Evolutionary conservation across 805 yeast genomes (phyloP), one percentile per base, ranked within the genome.

Genomic region (Blastobotrys muscicola): DNA sequence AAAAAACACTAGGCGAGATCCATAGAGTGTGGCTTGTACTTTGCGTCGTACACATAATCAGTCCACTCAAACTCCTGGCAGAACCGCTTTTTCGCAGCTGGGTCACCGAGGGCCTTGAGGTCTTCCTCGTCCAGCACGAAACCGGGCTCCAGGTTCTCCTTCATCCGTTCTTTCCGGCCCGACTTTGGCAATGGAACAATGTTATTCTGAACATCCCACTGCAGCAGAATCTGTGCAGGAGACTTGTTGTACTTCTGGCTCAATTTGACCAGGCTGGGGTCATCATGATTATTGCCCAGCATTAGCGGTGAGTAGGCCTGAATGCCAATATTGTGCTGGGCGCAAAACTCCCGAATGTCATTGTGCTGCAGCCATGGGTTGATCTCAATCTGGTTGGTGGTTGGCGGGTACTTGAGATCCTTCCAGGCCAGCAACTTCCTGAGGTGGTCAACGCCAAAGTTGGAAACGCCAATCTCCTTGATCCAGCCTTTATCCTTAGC

Each of bases 351-450:
- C 20, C 77, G 72, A 48, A 81, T 65, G 41, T 79, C 78, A 42
- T 69, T 63, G 53, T 82, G 58, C 65, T 81, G 84, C 55, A 81
- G 68, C 89, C 94, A 85, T n/a, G 92, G 94, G 48, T 85, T 83
- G 38, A 85, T 71, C 61, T 85, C 94, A 54, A 85, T 74, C 59
- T 85, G 94, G 60, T 85, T 81, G 33, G 82, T 81, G 0, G 78
- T 84, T 0, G 95, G 87, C 49, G 68, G 46, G 49, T 72, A 55
- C 44, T 61, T 70, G 47, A 77, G 60, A 3, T 64, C 72, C 9
- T 61, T 60, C 68, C 74, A 72, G 5, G 53, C 54, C 29, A 72
- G 55, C 14, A 80, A 59, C 57, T 79, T 82, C 53, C 74, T 60
- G 16, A 80, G 54, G 53, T 79, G 83, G 37, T 66, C 66, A 15